Evolutionary conservation across 2,329 filamentous ascomycete species (phyloP).

Genomic region (Elsinoe australis): DNA sequence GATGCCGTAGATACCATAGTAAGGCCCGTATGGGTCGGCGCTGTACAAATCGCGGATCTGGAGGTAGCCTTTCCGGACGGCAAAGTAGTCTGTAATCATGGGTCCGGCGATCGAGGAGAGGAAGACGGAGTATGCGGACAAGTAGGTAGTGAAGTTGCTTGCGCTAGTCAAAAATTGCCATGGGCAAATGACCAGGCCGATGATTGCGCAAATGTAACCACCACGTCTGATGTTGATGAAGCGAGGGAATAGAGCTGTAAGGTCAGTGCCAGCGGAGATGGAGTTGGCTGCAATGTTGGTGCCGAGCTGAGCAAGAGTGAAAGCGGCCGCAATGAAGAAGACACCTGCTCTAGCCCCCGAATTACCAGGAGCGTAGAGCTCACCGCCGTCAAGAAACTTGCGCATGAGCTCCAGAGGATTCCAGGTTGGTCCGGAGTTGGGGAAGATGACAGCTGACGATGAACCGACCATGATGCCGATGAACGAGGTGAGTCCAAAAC

Average conservation of each 20-base stretch:
- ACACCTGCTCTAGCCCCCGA: constrained; percentile 44
- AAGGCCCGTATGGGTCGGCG: constrained; percentile 56
- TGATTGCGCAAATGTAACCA: constrained; percentile 71
- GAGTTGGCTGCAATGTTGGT: constrained; percentile 70
- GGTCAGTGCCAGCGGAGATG: constrained; percentile 48
- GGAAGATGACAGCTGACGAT: constrained; percentile 18
- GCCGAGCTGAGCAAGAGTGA: constrained; percentile 45
- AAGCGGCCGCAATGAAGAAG: constrained; percentile 41
- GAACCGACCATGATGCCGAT: constrained; percentile 39
- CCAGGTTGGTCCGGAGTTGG: constrained; percentile 56
- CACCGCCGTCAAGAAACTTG: constrained; percentile 35
- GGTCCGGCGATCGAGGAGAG: constrained; percentile 91
- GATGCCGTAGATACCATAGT: constrained; percentile 66
- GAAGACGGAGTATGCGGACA: constrained; percentile 88
- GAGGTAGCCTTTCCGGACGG: constrained; percentile 74
- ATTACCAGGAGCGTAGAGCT: constrained; percentile 22
- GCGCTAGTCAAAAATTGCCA: constrained; percentile 67
- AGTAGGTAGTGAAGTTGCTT: constrained; percentile 85
- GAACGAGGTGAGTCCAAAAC: constrained; percentile 19
- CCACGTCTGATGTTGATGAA: constrained; percentile 69
- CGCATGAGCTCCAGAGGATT: constrained; percentile 37
- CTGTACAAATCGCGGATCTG: constrained; percentile 74
- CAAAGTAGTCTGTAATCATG: constrained; percentile 80
- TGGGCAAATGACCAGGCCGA: constrained; percentile 81
- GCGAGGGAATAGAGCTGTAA: constrained; percentile 45